Conservation (phyloP, 805 yeast genomes). For the Priceomyces melissophilus region DNA sequence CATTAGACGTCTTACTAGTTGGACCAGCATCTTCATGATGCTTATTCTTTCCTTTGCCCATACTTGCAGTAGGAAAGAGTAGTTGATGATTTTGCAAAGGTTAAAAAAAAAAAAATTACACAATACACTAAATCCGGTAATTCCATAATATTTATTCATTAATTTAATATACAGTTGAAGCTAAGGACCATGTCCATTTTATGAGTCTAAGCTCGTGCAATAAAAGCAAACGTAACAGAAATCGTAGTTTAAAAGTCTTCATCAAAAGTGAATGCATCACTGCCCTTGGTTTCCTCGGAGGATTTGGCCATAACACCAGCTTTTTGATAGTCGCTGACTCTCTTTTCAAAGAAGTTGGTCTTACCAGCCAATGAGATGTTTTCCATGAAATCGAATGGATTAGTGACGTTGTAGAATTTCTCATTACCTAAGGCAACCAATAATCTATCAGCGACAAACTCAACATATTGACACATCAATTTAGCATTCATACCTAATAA, state of each 20-base stretch:
- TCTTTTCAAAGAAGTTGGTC: constrained; percentile 98
- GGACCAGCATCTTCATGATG: constrained; percentile 38
- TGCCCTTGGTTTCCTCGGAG: constrained; percentile 44
- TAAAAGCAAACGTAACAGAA: too few relatives aligned
- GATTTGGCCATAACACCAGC: constrained; percentile 96
- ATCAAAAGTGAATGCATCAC: constrained; percentile 73
- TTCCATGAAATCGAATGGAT: constrained; percentile 99
- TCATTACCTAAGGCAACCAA: constrained; percentile 87
- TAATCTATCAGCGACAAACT: constrained; percentile 95
- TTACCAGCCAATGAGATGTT: constrained; percentile 97
- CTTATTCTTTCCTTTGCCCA: constrained; percentile 59
- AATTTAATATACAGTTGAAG: neutral
- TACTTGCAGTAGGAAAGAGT: constrained; percentile 12
- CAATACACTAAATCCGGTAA: too few relatives aligned
- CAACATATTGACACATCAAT: constrained; percentile 97
- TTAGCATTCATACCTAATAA: constrained; percentile 92
- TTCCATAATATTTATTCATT: too few relatives aligned
- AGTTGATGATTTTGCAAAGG: neutral
- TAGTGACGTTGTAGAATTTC: constrained; percentile 80
- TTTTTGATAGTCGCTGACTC: constrained; percentile 98
- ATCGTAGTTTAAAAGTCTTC: constrained; percentile 71
- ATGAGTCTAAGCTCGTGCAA: neutral
- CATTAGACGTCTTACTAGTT: constrained; percentile 45
- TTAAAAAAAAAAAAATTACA: too few relatives aligned
- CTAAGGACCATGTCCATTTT: neutral